A percentile compares a stretch with the other conserved stretches of the same genome.
These are phyloP conservation scores for Phytophthora aleatoria DNA, from an alignment of 352 stramenopile species.

Conservation along the genomic window DNA sequence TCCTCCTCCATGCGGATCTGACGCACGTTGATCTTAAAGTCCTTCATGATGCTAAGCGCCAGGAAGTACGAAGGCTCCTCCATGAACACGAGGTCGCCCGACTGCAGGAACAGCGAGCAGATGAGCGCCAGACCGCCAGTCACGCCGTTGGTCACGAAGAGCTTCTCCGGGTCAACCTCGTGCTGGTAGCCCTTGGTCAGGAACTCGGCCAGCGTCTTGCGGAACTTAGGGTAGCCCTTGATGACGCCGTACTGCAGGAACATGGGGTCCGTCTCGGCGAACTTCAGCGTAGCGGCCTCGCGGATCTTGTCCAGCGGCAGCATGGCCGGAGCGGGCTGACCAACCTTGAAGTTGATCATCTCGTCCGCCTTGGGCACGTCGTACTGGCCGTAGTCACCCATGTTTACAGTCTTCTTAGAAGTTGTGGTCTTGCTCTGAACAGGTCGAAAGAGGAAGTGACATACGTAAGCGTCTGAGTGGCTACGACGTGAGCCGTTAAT, in stretches of 20 bases:
- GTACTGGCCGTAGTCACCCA: slow-evolving; percentile 89
- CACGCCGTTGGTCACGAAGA: slow-evolving; percentile 94
- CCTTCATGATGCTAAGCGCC: slow-evolving; percentile 93
- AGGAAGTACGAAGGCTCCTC: slow-evolving; percentile 96
- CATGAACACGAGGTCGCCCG: slow-evolving; percentile 93
- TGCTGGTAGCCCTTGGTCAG: slow-evolving; percentile 79
- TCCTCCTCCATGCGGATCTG: slow-evolving; percentile 92
- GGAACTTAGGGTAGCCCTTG: slow-evolving; percentile 89
- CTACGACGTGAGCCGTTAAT: slow-evolving; percentile 6
- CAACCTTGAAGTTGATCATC: slow-evolving; percentile 93
- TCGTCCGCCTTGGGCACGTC: slow-evolving; percentile 75
- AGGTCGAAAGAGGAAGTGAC: slow-evolving; percentile 25
- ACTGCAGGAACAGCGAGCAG: slow-evolving; percentile 84
- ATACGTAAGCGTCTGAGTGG: slow-evolving; percentile 26
- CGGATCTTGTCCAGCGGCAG: slow-evolving; percentile 90
- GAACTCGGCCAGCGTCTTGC: slow-evolving; percentile 74
- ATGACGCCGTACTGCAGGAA: slow-evolving; percentile 91
- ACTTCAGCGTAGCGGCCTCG: slow-evolving; percentile 78
- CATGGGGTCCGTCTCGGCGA: slow-evolving; percentile 84
- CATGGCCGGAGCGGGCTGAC: slow-evolving; percentile 80
- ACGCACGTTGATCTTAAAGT: slow-evolving; percentile 92
- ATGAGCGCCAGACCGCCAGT: slow-evolving; percentile 93
- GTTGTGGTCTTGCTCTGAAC: slow-evolving; percentile 5
- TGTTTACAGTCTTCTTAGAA: slow-evolving; percentile 23
- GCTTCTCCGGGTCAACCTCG: slow-evolving; percentile 78